A percentile compares a stretch with the other conserved stretches of the same genome.
Conservation (phyloP, 2,329 filamentous ascomycete genomes). For the Fusarium proliferatum region DNA sequence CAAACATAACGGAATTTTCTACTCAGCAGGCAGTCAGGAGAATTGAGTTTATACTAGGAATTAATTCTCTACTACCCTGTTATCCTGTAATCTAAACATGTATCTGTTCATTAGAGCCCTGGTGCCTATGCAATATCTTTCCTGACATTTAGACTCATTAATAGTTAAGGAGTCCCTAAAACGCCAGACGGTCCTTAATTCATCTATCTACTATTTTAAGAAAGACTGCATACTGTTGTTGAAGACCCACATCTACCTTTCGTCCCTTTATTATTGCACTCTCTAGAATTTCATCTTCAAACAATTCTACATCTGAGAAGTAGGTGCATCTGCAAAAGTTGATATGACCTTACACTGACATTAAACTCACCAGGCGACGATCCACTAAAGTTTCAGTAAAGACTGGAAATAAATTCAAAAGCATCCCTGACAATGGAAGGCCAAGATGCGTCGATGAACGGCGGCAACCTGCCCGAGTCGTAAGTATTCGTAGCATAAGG, state of each 20-base stretch:
- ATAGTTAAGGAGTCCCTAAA: neutral
- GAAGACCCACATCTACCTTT: neutral
- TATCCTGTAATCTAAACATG: neutral
- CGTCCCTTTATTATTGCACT: neutral
- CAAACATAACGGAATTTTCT: too few relatives aligned
- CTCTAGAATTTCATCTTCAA: neutral
- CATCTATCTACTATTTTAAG: neutral
- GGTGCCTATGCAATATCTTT: neutral
- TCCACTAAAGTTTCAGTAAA: too few relatives aligned
- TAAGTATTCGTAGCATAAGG: neutral
- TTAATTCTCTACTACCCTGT: fast-evolving
- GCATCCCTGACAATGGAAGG: neutral
- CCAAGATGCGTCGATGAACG: neutral
- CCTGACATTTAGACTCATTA: neutral
- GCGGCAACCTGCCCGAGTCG: neutral
- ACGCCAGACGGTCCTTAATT: neutral
- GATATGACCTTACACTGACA: neutral
- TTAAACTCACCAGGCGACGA: fast-evolving
- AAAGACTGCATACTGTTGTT: neutral
- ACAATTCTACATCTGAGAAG: neutral
- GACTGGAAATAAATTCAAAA: neutral
- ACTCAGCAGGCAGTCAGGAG: too few relatives aligned
- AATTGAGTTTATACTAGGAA: too few relatives aligned
- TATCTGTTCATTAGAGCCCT: too few relatives aligned
- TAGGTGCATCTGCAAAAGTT: too few relatives aligned